phyloP scores from a whole-genome alignment of 305 asterid species.

The Fraxinus nigra region DNA sequence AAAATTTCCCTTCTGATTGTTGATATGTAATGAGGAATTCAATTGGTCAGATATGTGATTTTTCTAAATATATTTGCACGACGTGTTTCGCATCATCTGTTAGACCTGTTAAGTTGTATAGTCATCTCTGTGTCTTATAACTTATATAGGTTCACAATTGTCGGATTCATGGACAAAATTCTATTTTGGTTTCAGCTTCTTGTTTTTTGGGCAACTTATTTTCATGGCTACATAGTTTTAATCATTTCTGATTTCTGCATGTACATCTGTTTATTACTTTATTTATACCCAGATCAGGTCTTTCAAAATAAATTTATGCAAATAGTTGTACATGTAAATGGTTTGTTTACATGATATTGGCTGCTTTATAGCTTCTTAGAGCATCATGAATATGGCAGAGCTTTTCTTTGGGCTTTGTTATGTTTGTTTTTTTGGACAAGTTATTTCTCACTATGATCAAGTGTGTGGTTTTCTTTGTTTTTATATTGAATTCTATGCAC shows the following conservation, averaged over 20 bases:
- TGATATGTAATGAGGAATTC: neutral
- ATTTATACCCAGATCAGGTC: neutral
- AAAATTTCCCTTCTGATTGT: neutral
- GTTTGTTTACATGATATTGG: neutral
- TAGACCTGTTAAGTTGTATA: neutral
- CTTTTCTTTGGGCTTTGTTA: neutral
- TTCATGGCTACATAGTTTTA: neutral
- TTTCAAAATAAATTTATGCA: neutral
- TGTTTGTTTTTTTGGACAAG: neutral
- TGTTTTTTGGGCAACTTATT: neutral
- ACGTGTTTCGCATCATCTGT: neutral
- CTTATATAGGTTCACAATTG: neutral
- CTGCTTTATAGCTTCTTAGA: neutral
- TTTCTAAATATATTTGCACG: neutral
- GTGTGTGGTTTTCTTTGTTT: neutral
- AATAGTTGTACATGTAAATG: neutral
- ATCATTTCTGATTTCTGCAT: neutral
- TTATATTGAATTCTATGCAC: neutral
- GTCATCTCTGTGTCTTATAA: neutral
- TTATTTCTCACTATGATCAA: neutral
- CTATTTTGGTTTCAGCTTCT: neutral
- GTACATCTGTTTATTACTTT: neutral
- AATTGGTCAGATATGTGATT: neutral
- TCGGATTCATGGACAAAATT: neutral
- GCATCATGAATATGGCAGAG: neutral